Evolutionary conservation across 306 rosid genomes (phyloP), one percentile per base, ranked within the genome.

Genomic region (Nissolia schottii): DNA sequence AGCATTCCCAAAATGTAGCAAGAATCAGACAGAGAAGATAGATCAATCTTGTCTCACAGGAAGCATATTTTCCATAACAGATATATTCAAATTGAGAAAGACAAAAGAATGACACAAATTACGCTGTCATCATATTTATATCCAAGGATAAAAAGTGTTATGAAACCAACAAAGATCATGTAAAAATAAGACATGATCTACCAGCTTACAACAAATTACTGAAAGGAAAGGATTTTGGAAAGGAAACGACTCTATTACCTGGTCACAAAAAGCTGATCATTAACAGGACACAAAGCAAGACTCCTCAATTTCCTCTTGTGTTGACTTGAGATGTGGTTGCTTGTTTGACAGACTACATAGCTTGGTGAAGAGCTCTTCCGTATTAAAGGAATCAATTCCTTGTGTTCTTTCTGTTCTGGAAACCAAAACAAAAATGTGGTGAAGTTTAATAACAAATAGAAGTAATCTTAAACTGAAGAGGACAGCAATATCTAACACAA

Each of bases 291-390:
- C 55, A 80, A 61, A 70, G 89, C 83, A 83, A 94, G 85, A 73
- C 90, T 82, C 76, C 99, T 84, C 85, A 95, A 67, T 83, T 89
- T 95, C 69, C 99, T 88, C 88, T 89, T 95, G 78, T 95, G 99
- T 75, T 91, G 93, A 85, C 97, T 86, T 56, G 96, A 79, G 80
- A 91, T 84, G 67, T 88, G 90, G 68, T 32, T 85, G 91, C 84
- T 86, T 57, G 90, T 43, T 73, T 85, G 72, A 74, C 88, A 83
- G 31, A 67, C 80, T 70, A 88, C 65, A 64, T 63, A 54, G 72
- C 78, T 68, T 28, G 87, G 84, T 41, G 80, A 76, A 69, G 83
- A 31, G 75, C 91, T 86, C 48, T 74, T 81, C 3, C 92, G 79
- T 54, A 91, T 64, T 78, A 78, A 65, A 3, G 90, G 87, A 78